Conservation (phyloP, 1,139 yeast species). For the Yarrowia galli region DNA sequence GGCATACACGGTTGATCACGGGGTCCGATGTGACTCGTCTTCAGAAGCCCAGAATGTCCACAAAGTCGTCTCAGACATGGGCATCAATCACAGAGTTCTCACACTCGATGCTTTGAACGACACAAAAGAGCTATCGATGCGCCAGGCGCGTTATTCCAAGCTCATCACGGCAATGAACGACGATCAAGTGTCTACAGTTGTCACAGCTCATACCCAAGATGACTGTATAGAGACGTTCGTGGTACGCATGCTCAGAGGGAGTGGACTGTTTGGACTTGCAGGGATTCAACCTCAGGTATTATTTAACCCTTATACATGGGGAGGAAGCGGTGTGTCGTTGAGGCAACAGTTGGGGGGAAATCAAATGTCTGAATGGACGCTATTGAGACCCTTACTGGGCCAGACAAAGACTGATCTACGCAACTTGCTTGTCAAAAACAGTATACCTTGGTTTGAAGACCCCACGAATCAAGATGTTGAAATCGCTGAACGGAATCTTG, state of each 20-base stretch:
- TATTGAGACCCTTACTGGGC: slow-evolving; percentile 5
- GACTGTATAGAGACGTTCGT: slow-evolving; percentile 36
- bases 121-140: slow-evolving; percentile 12
- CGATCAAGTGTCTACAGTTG: slow-evolving; percentile 5
- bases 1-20: slow-evolving; percentile 33
- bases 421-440: not conserved
- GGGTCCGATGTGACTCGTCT: slow-evolving; percentile 11
- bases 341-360: not conserved
- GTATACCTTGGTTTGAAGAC: slow-evolving; percentile 29
- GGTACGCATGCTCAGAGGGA: slow-evolving; percentile 18
- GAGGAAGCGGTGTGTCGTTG: not conserved
- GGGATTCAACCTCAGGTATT: slow-evolving; percentile 12
- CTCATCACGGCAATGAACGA: slow-evolving; percentile 18
- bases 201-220: slow-evolving; percentile 35
- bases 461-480: slow-evolving; percentile 27
- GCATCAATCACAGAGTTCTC: slow-evolving; percentile 12
- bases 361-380: not conserved
- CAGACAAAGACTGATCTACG: not conserved
- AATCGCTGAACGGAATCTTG: slow-evolving; percentile 32
- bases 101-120: not conserved
- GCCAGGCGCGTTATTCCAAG: slow-evolving; percentile 22
- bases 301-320: slow-evolving; percentile 21
- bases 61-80: not conserved
- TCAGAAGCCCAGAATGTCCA: slow-evolving; percentile 30
- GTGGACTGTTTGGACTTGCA: slow-evolving; percentile 32